Evolutionary conservation across 495 filamentous ascomycete genomes (phyloP), one percentile per base, ranked within the genome.

Genomic region (Pseudomonodictys pantanalensis): DNA sequence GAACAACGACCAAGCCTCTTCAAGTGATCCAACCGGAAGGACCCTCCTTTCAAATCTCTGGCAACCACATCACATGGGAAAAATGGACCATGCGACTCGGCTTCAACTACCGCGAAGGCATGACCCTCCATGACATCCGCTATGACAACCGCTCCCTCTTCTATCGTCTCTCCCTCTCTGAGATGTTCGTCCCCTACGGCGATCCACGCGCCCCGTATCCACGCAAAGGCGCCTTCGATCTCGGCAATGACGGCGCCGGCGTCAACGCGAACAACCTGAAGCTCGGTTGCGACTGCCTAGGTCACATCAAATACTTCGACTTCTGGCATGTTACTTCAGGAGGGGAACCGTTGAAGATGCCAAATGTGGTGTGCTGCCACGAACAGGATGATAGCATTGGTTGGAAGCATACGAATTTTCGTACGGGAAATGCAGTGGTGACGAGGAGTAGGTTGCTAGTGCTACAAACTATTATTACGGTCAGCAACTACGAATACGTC

Each of bases 121-220:
- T 71, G 22, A 67, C 69, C 9, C 51, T 72, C 1, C 71, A 73
- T 50, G 62, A 73, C 58, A 65, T 90, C 3, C 79, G 78, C 49
- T 90, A 89, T 60, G 85, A 86, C 63, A 78, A 78, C 26, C 78
- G 87, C 17, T 82, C 77, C 58, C 68, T 90, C 8, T 81, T 90
- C 59, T 89, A 89, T 65, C 78, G 87, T 26, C 74, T 90, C 44
- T 79, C 83, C 18, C 75, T 89, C 15, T 88, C 86, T 4, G 87
- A 90, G 56, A 88, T 90, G 85, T 87, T 82, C n/a, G 83, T 89
- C 17, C 85, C 84, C 0, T 78, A 82, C 65, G 74, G 58, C 3
- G 58, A 67, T 43, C 63, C 68, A 12, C 58, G 68, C 18, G 41
- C 25, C 17, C 68, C 66, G 1, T 71, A 55, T 39, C 60, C 66